Base-by-base conservation (phyloP, 2,329 filamentous ascomycete genomes). In the Diaporthe caulivora region DNA sequence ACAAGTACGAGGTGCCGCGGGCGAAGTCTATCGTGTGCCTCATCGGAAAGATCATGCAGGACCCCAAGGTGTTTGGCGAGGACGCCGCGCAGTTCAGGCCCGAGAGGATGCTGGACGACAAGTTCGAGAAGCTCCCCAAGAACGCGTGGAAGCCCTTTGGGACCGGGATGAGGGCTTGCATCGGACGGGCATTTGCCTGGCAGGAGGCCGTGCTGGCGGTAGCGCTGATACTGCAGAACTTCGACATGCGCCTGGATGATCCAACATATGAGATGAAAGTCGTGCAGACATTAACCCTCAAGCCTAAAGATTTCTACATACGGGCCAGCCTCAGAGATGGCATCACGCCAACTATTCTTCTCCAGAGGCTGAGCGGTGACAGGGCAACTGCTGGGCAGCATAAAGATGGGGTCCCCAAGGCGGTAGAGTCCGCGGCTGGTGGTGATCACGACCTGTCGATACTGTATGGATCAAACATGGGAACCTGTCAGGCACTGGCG, bases 171-270 rank as follows among this genome's bases (percentile, higher is more conserved):
- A 84, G 93, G 71, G 91, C 85, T 0, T 95, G 93, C 77, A 95
- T 95, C 75, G 93, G 93, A 6, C 85, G 92, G 1, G 87, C 90
- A 0, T 95, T 95, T 79, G 92, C 93, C 1, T 93, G 91, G 91
- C 93, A 95, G 79, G 93, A 95, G 81, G 86, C 88, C 2, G 79
- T 92, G 8, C 82, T 94, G 1, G 87, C 88, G 11, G 84, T 91
- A 76, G 89, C 91, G 0, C 86, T 93, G 77, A 80, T 94, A 18
- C 84, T 95, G 73, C 92, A 94, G 78, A 93, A 92, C 78, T 94
- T 95, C 82, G 88, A 93, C 76, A 90, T 95, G 73, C 84, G 86
- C 58, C 80, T 91, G 71, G 88, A 88, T 51, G 88, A 95, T 74
- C 88, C 91, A 0, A 85, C 83, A 75, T 93, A 93, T 76, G 79